Conservation (phyloP, 441 rosid genomes). For the Pelargonium australe region DNA sequence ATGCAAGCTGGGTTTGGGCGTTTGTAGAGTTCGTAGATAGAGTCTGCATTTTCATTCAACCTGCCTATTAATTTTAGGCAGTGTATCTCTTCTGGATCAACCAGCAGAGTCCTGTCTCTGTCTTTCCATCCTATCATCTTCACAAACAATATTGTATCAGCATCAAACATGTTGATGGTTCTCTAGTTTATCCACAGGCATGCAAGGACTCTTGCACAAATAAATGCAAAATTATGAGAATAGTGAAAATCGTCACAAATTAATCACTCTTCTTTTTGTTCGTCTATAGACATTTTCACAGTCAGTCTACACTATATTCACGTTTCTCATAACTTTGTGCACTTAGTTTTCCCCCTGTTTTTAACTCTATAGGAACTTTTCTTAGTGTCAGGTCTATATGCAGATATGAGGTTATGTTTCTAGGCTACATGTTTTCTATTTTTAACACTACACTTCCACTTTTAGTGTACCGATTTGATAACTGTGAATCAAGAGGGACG, state of each 20-base stretch:
- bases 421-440: too few species aligned
- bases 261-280: too few species aligned
- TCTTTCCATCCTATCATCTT: slow-evolving; percentile 81
- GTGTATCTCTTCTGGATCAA: slow-evolving; percentile 49
- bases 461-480: neutral
- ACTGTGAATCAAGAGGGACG: neutral
- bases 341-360: too few species aligned
- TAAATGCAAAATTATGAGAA: too few species aligned
- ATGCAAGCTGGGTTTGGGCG: slow-evolving; percentile 31
- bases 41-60: slow-evolving; percentile 52
- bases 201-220: neutral
- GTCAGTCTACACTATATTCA: too few species aligned
- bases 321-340: too few species aligned
- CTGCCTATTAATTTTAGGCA: slow-evolving; percentile 38
- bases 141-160: slow-evolving; percentile 5
- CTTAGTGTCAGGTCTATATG: neutral
- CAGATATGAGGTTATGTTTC: neutral
- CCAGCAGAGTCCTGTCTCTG: slow-evolving; percentile 46
- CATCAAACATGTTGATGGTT: neutral
- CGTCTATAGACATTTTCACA: too few species aligned
- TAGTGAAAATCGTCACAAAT: too few species aligned
- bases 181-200: too few species aligned
- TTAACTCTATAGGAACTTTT: too few species aligned
- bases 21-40: slow-evolving; percentile 49
- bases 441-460: neutral